Conservation (phyloP, 257 asterid genomes). For the Nemophila menziesii region DNA sequence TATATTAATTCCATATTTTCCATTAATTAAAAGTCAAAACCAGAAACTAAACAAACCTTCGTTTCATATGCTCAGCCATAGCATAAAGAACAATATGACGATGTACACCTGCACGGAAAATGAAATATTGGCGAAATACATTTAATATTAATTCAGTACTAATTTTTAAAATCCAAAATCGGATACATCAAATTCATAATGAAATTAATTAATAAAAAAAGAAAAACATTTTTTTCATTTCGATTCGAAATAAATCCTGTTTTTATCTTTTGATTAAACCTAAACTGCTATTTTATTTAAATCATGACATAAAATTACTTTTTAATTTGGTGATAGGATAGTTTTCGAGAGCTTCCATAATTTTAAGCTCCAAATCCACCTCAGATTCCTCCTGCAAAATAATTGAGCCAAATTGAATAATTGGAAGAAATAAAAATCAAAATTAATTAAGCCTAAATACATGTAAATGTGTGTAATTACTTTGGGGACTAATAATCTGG, state of each 20-base stretch:
- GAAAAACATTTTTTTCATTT: too few species aligned
- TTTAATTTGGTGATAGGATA: slow-evolving; percentile 81
- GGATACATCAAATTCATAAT: too few species aligned
- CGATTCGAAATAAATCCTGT: too few species aligned
- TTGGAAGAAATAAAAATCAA: neutral
- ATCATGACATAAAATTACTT: slow-evolving; percentile 25
- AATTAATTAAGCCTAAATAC: neutral
- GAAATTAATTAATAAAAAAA: too few species aligned
- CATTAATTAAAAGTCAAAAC: slow-evolving; percentile 1
- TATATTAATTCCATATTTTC: neutral
- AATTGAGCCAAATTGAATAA: neutral
- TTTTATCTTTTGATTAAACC: too few species aligned
- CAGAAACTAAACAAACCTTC: slow-evolving; percentile 43
- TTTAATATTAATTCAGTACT: too few species aligned
- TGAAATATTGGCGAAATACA: too few species aligned
- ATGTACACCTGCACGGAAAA: slow-evolving; percentile 58
- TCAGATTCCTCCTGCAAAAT: slow-evolving; percentile 56
- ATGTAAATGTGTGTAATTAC: slow-evolving; percentile 11
- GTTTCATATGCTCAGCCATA: slow-evolving; percentile 24
- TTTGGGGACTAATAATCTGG: slow-evolving; percentile 45
- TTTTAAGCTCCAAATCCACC: slow-evolving; percentile 79
- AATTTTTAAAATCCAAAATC: too few species aligned
- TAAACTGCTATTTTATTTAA: neutral
- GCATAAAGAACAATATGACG: slow-evolving; percentile 48
- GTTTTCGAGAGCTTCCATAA: slow-evolving; percentile 83